Base-by-base conservation (phyloP, 257 asterid species). In the Fraxinus cuspidata region DNA sequence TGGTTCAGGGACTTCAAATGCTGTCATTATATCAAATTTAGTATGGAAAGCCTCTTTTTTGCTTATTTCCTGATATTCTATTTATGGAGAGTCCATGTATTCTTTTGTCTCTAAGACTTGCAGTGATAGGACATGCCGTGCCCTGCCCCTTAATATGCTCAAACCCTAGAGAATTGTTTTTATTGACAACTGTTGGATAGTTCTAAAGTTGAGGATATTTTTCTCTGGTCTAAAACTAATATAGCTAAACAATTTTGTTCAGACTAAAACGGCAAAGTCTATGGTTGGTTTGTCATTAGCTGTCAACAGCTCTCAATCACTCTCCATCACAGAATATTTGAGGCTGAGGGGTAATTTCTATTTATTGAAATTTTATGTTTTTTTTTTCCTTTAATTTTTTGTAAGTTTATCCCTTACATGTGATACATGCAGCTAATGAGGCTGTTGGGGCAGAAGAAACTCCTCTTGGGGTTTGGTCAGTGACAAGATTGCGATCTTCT, bases 401-500 rank as follows among this genome's bases (percentile, higher is more conserved):
- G 70, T 67, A 16, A 60, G 66, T 27, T 75, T 25, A 37, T 73
- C 56, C 18, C 29, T 78, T 37, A 29, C 76, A 40, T 72, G 63
- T 56, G 72, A 84, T 79, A 27, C 34, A 60, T 87, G 82, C 87
- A 96, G 99, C 90, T 63, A 89, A 89, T 84, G 99, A 96, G 81
- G 98, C 97, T 82, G 97, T 96, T 72, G 98, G 99, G 82, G 99
- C 94, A n/a, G 97, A 91, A 78, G 99, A 96, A 90, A 91, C 97
- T 84, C 99, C 98, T 79, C 92, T 87, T 74, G 97, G 96, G 67
- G 92, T 91, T 78, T 96, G 99, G 99, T 92, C 90, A 32, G 97
- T 96, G 66, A 93, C 96, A 74, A 93, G 99, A 84, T 84, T 96
- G 90, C 93, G 99, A 23, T 84, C 98, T 87, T 96, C 92, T 83